Percentiles rank a stretch among this genome's conserved stretches.
phyloP scores from a whole-genome alignment of 225 moss, liverwort and hornwort species.

The Thuidium tamariscinum region DNA sequence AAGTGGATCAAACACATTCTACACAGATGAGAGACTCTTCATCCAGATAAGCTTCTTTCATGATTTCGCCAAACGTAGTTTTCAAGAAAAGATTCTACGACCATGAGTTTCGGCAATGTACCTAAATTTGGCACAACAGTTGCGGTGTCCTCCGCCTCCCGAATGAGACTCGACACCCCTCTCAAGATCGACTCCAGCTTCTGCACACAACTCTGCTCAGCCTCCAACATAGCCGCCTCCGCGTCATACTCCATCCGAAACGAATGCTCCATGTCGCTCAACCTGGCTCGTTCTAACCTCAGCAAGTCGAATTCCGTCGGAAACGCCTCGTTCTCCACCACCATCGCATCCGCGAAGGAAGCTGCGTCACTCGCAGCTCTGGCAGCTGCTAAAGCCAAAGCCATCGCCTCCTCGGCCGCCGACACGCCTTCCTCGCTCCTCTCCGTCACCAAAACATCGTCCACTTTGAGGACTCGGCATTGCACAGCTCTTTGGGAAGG shows the following conservation, averaged over 20 bases:
- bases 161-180: not conserved
- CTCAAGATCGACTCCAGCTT: constrained; percentile 26
- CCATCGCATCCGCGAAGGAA: constrained; percentile 1
- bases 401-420: constrained; percentile 55
- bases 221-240: constrained; percentile 20
- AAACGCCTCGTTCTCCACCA: constrained; percentile 35
- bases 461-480: constrained; percentile 15
- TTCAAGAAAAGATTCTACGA: not conserved
- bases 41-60: not conserved
- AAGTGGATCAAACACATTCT: not conserved
- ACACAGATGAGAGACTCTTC: not conserved
- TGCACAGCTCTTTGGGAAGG: not conserved
- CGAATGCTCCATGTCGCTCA: constrained; percentile 70
- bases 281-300: constrained; percentile 70
- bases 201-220: constrained; percentile 14
- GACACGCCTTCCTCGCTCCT: constrained; percentile 38
- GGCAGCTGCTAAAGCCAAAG: constrained; percentile 57
- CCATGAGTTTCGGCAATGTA: not conserved
- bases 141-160: constrained; percentile 8
- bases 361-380: constrained; percentile 68
- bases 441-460: constrained; percentile 37
- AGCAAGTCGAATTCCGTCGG: constrained; percentile 74
- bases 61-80: not conserved
- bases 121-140: constrained; percentile 2
- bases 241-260: constrained; percentile 24